Base-by-base conservation (phyloP, 495 filamentous ascomycete species). In the Glarea lozoyensis region DNA sequence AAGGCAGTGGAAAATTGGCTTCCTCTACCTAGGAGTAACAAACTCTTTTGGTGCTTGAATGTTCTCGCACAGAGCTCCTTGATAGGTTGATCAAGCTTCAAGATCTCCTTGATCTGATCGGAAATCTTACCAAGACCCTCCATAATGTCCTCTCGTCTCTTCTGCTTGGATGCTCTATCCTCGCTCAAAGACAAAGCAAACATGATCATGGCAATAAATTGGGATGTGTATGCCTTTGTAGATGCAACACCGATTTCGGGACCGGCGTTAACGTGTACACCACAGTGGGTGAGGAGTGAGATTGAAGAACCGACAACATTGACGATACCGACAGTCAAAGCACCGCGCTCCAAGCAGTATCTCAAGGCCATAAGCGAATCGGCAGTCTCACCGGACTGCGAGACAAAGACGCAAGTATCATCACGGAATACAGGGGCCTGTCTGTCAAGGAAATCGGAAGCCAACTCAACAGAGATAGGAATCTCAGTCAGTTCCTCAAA, bases 201-300 rank as follows among this genome's bases (percentile, higher is more conserved):
- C 92, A 98, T 98, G 63, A 97, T 82, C 84, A 98, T 94, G 52
- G 93, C 94, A 52, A 98, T 82, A 61, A 96, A 97, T 61, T 98
- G 92, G 18, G 92, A 96, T 2, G 92, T 98, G 66, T 98, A 98
- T 10, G 92, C 92, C 72, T 98, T 98, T 58, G 92, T 98, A 31
- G 89, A 96, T 25, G 92, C 92, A 40, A 98, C 92, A 79, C 92
- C 92, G 49, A 98, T 98, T 66, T 98, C 92, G 38, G 92, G 92
- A 13, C 92, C 92, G 45, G 92, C 92, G 64, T 98, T 98, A 66
- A 98, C 94, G 72, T 98, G 92, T 30, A 98, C 92, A 84, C 92
- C 92, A 56, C 92, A 98, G 76, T 98, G 92, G 24, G 93, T 97
- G 37, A 98, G 78, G 42, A 97, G 82, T 9, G 92, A 98, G 63